Evolutionary conservation across 768 basidiomycete genomes (phyloP).

Genomic region (Cystofilobasidium bisporidii): DNA sequence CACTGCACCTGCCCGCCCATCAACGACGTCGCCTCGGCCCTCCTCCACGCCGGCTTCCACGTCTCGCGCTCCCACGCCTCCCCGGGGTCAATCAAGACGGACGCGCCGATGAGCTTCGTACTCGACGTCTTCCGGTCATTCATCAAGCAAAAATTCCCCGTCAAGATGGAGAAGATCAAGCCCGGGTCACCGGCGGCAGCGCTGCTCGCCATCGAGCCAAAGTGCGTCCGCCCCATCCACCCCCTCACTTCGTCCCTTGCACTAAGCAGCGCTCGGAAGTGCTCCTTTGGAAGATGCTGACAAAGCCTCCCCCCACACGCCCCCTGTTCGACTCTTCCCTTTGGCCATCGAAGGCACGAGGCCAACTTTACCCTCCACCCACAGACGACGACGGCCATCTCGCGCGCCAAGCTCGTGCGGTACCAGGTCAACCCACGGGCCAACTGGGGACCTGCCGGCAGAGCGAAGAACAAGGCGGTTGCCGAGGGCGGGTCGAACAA

Average conservation of each 20-base stretch:
- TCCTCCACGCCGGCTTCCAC: slow-evolving; percentile 72
- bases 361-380: slow-evolving; percentile 75
- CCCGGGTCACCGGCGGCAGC: slow-evolving; percentile 58
- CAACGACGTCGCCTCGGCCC: slow-evolving; percentile 70
- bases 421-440: slow-evolving; percentile 73
- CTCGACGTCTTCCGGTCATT: slow-evolving; percentile 79
- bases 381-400: slow-evolving; percentile 51
- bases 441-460: slow-evolving; percentile 76
- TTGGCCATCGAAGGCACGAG: too few species aligned
- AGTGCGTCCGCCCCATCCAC: slow-evolving; percentile 9
- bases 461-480: slow-evolving; percentile 34
- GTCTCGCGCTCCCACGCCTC: slow-evolving; percentile 86
- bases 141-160: slow-evolving; percentile 62
- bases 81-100: slow-evolving; percentile 83
- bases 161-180: slow-evolving; percentile 71
- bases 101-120: slow-evolving; percentile 54
- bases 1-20: slow-evolving; percentile 69
- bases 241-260: too few species aligned
- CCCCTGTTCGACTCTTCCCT: too few species aligned
- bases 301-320: too few species aligned
- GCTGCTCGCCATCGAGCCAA: slow-evolving; percentile 39
- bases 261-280: too few species aligned
- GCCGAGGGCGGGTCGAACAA: not conserved
- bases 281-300: too few species aligned
- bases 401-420: slow-evolving; percentile 66